Percentiles rank a stretch among this genome's conserved stretches.
These are phyloP conservation scores for Piloderma croceum DNA, from an alignment of 768 basidiomycete genomes.

Conservation along the genomic window DNA sequence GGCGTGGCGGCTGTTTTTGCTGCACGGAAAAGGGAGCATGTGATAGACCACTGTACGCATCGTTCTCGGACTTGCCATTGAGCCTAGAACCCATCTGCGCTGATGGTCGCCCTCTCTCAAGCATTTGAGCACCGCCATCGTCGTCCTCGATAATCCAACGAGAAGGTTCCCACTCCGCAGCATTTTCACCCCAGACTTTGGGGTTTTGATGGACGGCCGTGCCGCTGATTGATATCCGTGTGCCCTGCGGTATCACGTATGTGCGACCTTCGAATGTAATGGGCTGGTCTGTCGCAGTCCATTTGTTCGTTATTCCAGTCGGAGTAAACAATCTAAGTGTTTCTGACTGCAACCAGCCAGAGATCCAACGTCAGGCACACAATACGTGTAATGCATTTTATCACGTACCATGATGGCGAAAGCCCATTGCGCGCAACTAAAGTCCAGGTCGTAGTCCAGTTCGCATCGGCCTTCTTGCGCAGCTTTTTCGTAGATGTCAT, in stretches of 20 bases:
- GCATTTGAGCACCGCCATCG: too few relatives aligned
- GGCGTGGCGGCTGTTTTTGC: background rate
- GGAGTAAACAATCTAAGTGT: conserved; percentile 5
- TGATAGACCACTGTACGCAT: too few relatives aligned
- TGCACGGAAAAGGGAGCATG: background rate
- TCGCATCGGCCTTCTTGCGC: conserved; percentile 1
- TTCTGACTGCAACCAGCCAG: too few relatives aligned
- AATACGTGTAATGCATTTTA: background rate
- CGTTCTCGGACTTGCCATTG: too few relatives aligned
- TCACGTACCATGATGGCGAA: conserved; percentile 6
- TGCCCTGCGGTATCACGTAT: conserved; percentile 3
- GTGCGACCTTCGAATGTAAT: background rate
- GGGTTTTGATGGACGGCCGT: conserved; percentile 3
- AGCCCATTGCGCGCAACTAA: background rate
- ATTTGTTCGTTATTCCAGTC: conserved; percentile 11
- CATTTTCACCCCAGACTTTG: conserved; percentile 8
- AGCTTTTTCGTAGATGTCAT: conserved; percentile 3
- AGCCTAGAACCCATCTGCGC: too few relatives aligned
- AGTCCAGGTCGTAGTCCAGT: conserved; percentile 7
- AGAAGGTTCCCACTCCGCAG: conserved; percentile 2
- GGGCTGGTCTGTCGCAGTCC: too few relatives aligned
- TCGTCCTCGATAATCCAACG: conserved; percentile 10
- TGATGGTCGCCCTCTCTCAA: too few relatives aligned
- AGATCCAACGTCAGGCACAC: too few relatives aligned
- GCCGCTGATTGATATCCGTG: conserved; percentile 7